A percentile compares a stretch with the other conserved stretches of the same genome.
Conservation (phyloP, 2,329 filamentous ascomycete species). For the Bipolaris cookei region DNA sequence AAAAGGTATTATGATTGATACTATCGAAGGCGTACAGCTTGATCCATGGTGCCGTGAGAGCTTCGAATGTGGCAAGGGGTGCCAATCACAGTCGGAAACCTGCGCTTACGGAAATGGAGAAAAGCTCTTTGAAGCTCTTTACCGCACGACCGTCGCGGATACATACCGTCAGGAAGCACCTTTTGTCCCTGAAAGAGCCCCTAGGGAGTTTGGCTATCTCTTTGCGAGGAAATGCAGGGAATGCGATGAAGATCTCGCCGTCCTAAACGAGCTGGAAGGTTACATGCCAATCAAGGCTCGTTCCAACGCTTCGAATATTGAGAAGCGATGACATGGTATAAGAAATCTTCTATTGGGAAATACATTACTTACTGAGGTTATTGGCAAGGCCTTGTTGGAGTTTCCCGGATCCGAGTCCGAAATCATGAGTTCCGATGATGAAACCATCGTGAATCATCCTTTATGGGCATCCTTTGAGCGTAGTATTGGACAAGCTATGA, state of each 20-base stretch:
- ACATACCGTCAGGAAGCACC: neutral
- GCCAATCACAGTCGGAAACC: neutral
- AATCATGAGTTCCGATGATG: too few relatives aligned
- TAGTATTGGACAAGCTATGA: neutral
- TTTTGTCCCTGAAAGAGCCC: neutral
- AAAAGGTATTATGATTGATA: neutral
- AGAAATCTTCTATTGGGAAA: neutral
- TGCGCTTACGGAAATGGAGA: neutral
- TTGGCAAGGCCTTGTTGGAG: neutral
- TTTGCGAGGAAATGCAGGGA: neutral
- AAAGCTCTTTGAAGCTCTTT: neutral
- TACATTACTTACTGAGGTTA: neutral
- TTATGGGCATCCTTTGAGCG: neutral
- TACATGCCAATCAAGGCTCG: neutral
- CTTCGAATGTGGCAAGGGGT: neutral
- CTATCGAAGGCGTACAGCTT: neutral
- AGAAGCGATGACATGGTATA: neutral
- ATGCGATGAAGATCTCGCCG: neutral
- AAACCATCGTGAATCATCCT: neutral
- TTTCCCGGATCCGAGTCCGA: neutral
- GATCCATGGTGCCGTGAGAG: neutral
- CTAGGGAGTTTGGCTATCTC: neutral
- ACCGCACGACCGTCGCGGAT: neutral
- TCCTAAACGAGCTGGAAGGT: neutral
- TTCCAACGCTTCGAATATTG: neutral